A percentile compares a stretch with the other conserved stretches of the same genome.
These are phyloP conservation scores for Blastobotrys illinoisensis DNA, from an alignment of 1,139 yeast genomes.

Conservation along the genomic window DNA sequence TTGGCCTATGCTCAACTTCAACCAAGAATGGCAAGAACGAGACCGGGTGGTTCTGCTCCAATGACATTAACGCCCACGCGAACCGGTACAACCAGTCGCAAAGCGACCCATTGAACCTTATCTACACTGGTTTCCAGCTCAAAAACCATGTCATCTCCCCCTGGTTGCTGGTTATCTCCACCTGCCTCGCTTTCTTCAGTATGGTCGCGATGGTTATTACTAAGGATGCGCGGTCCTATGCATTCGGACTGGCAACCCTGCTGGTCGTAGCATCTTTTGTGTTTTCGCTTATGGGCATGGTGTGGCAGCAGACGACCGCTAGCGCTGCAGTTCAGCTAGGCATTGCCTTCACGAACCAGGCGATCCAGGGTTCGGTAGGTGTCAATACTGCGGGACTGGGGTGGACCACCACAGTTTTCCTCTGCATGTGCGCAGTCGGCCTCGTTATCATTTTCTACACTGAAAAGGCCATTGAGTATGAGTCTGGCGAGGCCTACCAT, in stretches of 20 bases:
- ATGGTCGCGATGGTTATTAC: conserved; percentile 16
- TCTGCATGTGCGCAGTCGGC: conserved; percentile 16
- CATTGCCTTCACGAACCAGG: conserved; percentile 14
- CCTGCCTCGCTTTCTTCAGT: conserved; percentile 15
- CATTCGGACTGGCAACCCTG: conserved; percentile 19
- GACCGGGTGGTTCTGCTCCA: conserved; percentile 23
- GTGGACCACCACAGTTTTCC: conserved; percentile 20
- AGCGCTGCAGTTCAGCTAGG: conserved; percentile 15
- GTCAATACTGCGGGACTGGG: conserved; percentile 22
- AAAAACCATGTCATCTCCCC: conserved; percentile 14
- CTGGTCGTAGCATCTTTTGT: conserved; percentile 17
- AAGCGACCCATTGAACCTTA: conserved; percentile 24
- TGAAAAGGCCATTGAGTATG: conserved; percentile 13
- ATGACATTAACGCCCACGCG: conserved; percentile 15
- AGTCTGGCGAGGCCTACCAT: conserved; percentile 9
- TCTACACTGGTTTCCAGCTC: conserved; percentile 15
- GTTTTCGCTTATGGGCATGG: conserved; percentile 22
- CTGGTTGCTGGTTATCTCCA: conserved; percentile 19
- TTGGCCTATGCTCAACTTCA: conserved; percentile 24
- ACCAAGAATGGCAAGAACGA: conserved; percentile 8
- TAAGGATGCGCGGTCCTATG: conserved; percentile 14
- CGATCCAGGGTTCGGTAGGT: conserved; percentile 15
- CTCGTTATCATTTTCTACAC: conserved; percentile 18
- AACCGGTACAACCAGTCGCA: background rate
- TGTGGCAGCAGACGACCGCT: conserved; percentile 27